Base-by-base conservation (phyloP, 2,329 filamentous ascomycete genomes). In the Delphinella strobiligena region DNA sequence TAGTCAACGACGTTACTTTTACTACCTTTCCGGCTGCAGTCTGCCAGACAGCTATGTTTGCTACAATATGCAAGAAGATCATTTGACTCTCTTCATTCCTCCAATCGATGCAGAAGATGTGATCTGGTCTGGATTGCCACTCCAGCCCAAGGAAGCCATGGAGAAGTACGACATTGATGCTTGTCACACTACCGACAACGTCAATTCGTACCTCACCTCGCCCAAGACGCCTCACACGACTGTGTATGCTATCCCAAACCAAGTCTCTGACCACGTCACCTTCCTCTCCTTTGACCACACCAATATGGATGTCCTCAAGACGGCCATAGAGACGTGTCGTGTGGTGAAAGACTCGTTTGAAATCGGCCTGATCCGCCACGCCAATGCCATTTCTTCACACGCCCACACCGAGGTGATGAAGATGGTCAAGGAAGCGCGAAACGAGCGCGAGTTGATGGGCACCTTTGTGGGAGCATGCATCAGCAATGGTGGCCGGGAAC, bases 1-100 rank as follows among this genome's bases (percentile, higher is more conserved):
- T 17, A 87, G 85, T 48, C 88, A 95, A 63, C 83, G 88, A 47
- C 80, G 91, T 40, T 84, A 78, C 60, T 98, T 98, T 67, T 95
- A 83, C 74, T 98, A 98, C 62, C 70, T 96, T 33, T 89, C 85
- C 17, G 91, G 91, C 51, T 93, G 79, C 55, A 72, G 78, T 46
- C 71, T 93, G 19, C 74, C 88, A 43, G 87, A 95, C 61, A 81
- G 81, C 52, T 79, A 80, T 56, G 74, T 86, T 44, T 73, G 80
- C 41, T 94, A 95, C 67, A 80, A 94, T 48, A 80, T 93, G 42
- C 67, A 73, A 34, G 71, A 75, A 35, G 72, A 78, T 48, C 76
- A 78, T 51, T 74, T 88, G 31, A 93, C 80, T 2, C 76, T 98
- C 36, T 98, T 88, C 65, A 89, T 98, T 51, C 89, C 91, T 2